phyloP scores from a whole-genome alignment of 140 eudicot species.

The Stevia rebaudiana region DNA sequence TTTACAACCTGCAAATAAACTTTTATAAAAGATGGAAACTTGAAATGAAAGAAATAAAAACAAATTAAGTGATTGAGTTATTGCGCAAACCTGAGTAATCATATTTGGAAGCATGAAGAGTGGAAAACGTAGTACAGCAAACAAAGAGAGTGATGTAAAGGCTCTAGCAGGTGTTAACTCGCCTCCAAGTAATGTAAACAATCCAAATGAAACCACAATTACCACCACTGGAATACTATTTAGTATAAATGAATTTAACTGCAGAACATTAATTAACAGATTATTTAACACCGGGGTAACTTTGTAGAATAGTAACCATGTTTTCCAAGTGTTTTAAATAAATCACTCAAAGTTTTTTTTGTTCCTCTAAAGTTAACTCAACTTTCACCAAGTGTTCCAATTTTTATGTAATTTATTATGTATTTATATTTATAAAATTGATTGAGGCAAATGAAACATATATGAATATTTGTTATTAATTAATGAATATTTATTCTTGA shows the following conservation, averaged over 20 bases:
- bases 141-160: conserved; percentile 86
- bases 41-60: neutral
- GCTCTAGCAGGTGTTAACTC: conserved; percentile 94
- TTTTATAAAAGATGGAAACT: neutral
- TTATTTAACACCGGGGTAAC: no score
- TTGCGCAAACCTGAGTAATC: conserved; percentile 69
- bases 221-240: conserved; percentile 89
- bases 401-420: no score
- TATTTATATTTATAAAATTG: no score
- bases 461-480: no score
- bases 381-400: no score
- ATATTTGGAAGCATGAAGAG: conserved; percentile 92
- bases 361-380: no score
- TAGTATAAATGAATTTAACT: conserved; percentile 72
- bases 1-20: conserved; percentile 67
- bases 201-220: conserved; percentile 78
- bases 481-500: no score
- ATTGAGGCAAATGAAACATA: no score
- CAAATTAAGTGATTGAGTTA: neutral
- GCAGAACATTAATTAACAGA: conserved; percentile 34
- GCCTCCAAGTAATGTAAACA: conserved; percentile 84
- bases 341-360: no score
- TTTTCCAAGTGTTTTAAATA: no score
- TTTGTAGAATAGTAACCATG: no score
- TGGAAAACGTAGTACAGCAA: conserved; percentile 75